Evolutionary conservation across 2,329 filamentous ascomycete genomes (phyloP).

Genomic region (Didymella pomorum): DNA sequence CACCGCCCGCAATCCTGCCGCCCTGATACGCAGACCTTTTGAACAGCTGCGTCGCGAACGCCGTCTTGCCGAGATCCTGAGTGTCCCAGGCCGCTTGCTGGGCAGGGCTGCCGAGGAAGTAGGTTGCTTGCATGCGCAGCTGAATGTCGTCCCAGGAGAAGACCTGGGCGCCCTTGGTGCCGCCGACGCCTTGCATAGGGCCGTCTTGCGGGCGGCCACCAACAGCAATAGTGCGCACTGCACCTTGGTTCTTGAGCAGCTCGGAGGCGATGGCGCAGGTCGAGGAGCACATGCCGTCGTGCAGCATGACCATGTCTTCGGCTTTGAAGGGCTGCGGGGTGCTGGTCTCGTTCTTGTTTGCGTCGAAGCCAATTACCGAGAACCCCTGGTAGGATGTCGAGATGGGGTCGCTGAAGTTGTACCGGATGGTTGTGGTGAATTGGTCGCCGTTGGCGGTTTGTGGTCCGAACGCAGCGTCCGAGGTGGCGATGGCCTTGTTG

Average conservation of each 20-base stretch:
- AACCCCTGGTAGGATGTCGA: slow-evolving; percentile 43
- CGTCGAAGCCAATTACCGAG: slow-evolving; percentile 41
- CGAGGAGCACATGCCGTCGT: slow-evolving; percentile 57
- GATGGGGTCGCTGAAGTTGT: slow-evolving; percentile 48
- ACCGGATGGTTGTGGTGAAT: slow-evolving; percentile 49
- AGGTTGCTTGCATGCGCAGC: slow-evolving; percentile 42
- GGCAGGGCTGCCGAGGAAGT: slow-evolving; percentile 41
- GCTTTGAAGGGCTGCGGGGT: slow-evolving; percentile 49
- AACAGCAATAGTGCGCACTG: slow-evolving; percentile 53
- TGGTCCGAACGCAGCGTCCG: slow-evolving; percentile 50
- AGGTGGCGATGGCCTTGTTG: slow-evolving; percentile 42
- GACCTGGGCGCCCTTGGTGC: slow-evolving; percentile 55
- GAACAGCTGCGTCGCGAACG: slow-evolving; percentile 45
- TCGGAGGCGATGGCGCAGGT: slow-evolving; percentile 59
- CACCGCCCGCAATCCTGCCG: slow-evolving; percentile 39
- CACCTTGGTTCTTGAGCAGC: slow-evolving; percentile 56
- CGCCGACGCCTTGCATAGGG: slow-evolving; percentile 56
- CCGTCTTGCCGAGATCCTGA: slow-evolving; percentile 42
- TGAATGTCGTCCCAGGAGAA: slow-evolving; percentile 47
- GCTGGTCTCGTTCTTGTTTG: slow-evolving; percentile 40
- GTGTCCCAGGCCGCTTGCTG: slow-evolving; percentile 43
- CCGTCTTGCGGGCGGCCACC: slow-evolving; percentile 53
- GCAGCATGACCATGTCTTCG: slow-evolving; percentile 53
- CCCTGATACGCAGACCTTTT: slow-evolving; percentile 40
- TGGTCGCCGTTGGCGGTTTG: slow-evolving; percentile 40